Evolutionary conservation across 106 monocot species (phyloP), one percentile per base, ranked within the genome.

Genomic region (Allium cepa): DNA sequence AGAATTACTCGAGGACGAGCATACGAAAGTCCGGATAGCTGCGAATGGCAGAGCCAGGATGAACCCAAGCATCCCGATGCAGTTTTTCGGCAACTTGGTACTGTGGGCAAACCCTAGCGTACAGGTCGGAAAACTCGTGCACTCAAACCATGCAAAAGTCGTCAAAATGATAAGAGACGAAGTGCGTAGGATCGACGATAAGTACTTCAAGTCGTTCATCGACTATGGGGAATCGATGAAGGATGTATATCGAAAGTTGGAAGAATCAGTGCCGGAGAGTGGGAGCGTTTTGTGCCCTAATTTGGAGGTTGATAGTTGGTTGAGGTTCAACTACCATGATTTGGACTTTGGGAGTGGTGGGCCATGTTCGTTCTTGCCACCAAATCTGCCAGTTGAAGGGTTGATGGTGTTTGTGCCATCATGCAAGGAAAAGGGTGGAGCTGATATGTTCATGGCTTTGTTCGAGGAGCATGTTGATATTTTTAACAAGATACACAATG

Each of bases 291-390:
- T 88, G 60, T 79, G 72, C 14, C 88, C 92, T 8, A 58, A 80
- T 64, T 4, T 85, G 47, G 89, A 89, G 60, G 89, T 84, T 53
- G 79, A 79, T 15, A 81, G 89, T 63, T 93, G 93, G 93, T 50
- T 83, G 66, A 62, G 79, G 53, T 79, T 89, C 26, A 79, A 71
- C 3, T 80, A 89, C 60, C 57, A 78, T 16, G 83, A 84, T 9
- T 11, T 83, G 47, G 85, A 89, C 65, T 89, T 89, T 36, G 88
- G 93, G 4, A 67, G 75, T 7, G 85, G 88, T 0, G 27, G 53
- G 7, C 81, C 77, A 2, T 75, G 66, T 56, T 26, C 57, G 0
- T 72, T 85, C 53, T 11, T 74, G 59, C 85, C 80, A 4, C 63
- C 75, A 0, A 74, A 80, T 72, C 26, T 85, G 56, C 82, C 80